phyloP scores from a whole-genome alignment of 805 yeast genomes.

The Zygosaccharomyces bisporus region DNA sequence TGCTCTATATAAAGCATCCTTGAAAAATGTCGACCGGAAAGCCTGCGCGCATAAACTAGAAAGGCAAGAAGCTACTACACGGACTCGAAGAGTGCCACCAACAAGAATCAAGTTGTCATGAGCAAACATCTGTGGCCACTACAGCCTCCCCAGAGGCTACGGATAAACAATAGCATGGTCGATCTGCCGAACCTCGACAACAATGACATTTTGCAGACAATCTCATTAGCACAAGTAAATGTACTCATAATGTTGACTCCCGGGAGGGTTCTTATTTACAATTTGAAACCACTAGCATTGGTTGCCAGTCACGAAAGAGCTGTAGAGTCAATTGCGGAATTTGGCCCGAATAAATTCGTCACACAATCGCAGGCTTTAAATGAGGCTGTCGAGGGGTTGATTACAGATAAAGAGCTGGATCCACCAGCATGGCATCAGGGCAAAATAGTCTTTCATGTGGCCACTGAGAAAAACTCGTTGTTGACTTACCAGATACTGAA shows the following conservation, averaged over 20 bases:
- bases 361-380: conserved; percentile 18
- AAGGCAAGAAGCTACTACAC: neutral
- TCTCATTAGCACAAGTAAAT: conserved; percentile 28
- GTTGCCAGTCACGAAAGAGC: conserved; percentile 33
- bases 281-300: conserved; percentile 34
- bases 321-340: conserved; percentile 26
- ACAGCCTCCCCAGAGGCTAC: conserved; percentile 28
- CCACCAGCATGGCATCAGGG: conserved; percentile 18
- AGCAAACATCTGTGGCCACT: conserved; percentile 29
- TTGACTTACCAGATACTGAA: conserved; percentile 32
- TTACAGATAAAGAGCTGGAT: conserved; percentile 14
- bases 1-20: neutral
- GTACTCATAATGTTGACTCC: conserved; percentile 28
- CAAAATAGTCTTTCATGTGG: conserved; percentile 29
- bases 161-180: conserved; percentile 16
- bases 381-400: conserved; percentile 21
- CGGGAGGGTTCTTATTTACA: conserved; percentile 31
- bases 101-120: neutral
- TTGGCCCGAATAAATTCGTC: conserved; percentile 29
- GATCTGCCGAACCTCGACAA: conserved; percentile 14
- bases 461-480: conserved; percentile 29
- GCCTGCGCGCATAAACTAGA: neutral
- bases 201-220: conserved; percentile 25
- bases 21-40: neutral
- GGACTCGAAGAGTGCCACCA: neutral